phyloP scores from a whole-genome alignment of 352 stramenopile genomes.

The Globisporangium splendens region DNA sequence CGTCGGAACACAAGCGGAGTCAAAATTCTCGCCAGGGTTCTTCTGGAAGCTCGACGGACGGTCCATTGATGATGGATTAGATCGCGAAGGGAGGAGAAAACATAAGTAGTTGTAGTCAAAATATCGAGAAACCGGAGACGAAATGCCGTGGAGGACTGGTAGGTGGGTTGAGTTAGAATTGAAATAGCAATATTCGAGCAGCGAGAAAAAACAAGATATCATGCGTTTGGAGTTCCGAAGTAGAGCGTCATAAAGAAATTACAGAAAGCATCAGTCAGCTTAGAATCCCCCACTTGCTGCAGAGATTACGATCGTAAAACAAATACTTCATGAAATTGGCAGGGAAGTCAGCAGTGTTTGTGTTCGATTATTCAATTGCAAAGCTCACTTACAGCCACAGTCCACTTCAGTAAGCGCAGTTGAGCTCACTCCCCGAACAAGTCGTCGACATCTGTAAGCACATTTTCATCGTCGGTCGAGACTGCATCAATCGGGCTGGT shows the following conservation, averaged over 20 bases:
- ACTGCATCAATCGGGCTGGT: neutral
- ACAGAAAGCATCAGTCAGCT: neutral
- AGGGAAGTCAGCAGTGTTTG: neutral
- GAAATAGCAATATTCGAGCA: slow-evolving; percentile 4
- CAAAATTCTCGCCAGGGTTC: slow-evolving; percentile 30
- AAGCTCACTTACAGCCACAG: too few species aligned
- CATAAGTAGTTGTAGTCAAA: neutral
- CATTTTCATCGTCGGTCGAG: neutral
- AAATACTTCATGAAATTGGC: neutral
- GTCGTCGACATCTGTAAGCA: slow-evolving; percentile 2
- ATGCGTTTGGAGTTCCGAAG: neutral
- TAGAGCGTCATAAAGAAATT: neutral
- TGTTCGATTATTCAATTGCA: neutral
- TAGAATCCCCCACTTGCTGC: neutral
- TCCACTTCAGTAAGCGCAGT: too few species aligned
- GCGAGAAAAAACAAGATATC: slow-evolving; percentile 2
- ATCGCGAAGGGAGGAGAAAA: slow-evolving; percentile 1
- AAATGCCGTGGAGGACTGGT: neutral
- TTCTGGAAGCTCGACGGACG: slow-evolving; percentile 28
- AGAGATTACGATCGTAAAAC: neutral
- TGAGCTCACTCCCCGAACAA: slow-evolving; percentile 13
- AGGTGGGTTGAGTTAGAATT: slow-evolving; percentile 12
- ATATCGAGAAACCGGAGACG: neutral
- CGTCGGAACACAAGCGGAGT: slow-evolving; percentile 21
- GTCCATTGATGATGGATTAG: slow-evolving; percentile 32